Evolutionary conservation across 441 rosid genomes (phyloP).

Genomic region (Erysimum cheiri): DNA sequence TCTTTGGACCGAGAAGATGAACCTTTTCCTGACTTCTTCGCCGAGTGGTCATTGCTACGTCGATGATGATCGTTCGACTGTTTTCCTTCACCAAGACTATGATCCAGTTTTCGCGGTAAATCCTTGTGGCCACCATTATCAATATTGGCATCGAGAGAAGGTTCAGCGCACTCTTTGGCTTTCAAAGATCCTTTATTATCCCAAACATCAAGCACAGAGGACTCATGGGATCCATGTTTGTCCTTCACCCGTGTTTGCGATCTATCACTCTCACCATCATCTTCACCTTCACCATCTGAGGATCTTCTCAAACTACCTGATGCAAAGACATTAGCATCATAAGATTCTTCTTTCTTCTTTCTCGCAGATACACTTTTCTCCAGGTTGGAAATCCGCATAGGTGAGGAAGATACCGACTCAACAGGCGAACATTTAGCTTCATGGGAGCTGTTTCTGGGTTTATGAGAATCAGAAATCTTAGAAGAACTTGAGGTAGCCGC

Average conservation of each 20-base stretch:
- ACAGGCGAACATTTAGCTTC: constrained; percentile 91
- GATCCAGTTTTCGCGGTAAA: constrained; percentile 54
- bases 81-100: constrained; percentile 51
- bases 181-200: constrained; percentile 58
- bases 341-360: constrained; percentile 58
- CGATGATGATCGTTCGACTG: constrained; percentile 51
- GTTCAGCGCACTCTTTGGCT: constrained; percentile 52
- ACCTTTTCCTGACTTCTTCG: constrained; percentile 69
- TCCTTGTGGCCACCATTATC: constrained; percentile 55
- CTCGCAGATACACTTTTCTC: constrained; percentile 56
- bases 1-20: constrained; percentile 74
- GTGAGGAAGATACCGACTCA: constrained; percentile 94
- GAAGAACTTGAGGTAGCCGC: constrained; percentile 94
- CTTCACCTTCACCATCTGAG: constrained; percentile 61
- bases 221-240: constrained; percentile 59
- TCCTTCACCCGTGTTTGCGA: constrained; percentile 57
- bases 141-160: constrained; percentile 54
- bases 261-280: constrained; percentile 70
- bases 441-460: constrained; percentile 65
- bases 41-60: constrained; percentile 50
- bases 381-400: constrained; percentile 64
- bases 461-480: constrained; percentile 85
- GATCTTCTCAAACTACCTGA: constrained; percentile 56
- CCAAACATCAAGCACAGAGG: constrained; percentile 55
- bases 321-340: constrained; percentile 51